Evolutionary conservation across 257 asterid species (phyloP).

Genomic region (Solanum pinnatisectum): DNA sequence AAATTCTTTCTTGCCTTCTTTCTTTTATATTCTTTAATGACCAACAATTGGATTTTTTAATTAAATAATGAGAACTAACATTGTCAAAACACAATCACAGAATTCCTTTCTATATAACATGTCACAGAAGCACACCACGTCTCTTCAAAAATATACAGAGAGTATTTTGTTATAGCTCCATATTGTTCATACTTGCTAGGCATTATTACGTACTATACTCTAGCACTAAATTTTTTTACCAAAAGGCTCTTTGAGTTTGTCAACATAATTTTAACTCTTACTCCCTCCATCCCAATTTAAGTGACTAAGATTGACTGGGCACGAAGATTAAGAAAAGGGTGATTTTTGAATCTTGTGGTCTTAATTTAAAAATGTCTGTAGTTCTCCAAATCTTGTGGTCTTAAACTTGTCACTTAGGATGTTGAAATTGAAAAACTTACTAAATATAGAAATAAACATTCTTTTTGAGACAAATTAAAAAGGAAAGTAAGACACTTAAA

Average conservation of each 20-base stretch:
- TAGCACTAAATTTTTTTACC: background rate
- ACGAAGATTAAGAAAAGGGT: background rate
- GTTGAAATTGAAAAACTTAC: no score
- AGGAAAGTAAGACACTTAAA: background rate
- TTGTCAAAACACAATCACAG: background rate
- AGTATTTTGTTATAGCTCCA: background rate
- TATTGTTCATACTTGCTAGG: background rate
- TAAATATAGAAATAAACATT: no score
- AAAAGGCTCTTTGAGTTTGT: background rate
- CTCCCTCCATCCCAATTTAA: background rate
- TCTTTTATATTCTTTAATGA: background rate
- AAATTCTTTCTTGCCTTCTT: background rate
- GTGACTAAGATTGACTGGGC: background rate
- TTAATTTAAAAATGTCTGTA: background rate
- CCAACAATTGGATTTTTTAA: background rate
- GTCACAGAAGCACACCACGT: background rate
- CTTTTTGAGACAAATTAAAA: no score
- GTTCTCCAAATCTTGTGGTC: background rate
- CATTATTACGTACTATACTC: background rate
- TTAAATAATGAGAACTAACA: background rate
- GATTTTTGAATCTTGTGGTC: background rate
- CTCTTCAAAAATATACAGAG: background rate
- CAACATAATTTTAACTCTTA: background rate
- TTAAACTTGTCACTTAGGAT: no score
- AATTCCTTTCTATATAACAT: background rate